Base-by-base conservation (phyloP, 75 land plant genomes). In the Gnetum montanum region DNA sequence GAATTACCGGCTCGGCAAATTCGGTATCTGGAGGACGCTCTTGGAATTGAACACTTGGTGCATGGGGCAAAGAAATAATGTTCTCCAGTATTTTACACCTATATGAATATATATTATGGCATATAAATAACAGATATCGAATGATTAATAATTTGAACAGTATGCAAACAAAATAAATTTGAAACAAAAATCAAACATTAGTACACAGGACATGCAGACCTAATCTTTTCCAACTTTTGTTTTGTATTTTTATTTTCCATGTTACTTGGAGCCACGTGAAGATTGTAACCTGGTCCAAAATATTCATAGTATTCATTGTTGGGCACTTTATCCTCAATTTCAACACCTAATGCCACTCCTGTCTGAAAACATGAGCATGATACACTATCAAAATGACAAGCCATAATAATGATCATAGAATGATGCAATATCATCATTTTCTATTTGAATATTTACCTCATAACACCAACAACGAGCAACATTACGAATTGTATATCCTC, bases 391-490 rank as follows among this genome's bases (percentile, higher is more conserved):
- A 54, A 26, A 10, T 15, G n/a, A 33, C 56, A 31, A 15, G 18
- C 19, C 11, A 7, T 22, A 60, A 26, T 57, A 18, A 26, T 16
- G 30, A 30, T 25, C 22, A 5, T 33, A 22, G n/a, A 28, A 13
- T 30, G 0, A 18, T 30, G 19, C 28, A 31, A 48, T 19, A 27
- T 55, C 37, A 11, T n/a, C n/a, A 23, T 16, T 12, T 22, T 62
- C 43, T 23, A 19, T 23, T 25, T 41, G 20, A 18, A 40, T 28
- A n/a, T 41, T 40, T 54, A 84, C 88, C 86, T 85, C 90, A 65
- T 85, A 85, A 71, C 78, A 77, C 88, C 88, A 85, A 49, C 88
- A 85, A 13, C 88, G 75, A 16, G 88, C 88, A 54, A 85, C 90
- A 70, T 85, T 85, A 30, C 90, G 55, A 34, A 85, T 72, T 29